phyloP scores from a whole-genome alignment of 2,329 filamentous ascomycete species.

The Fusarium austroafricanum region DNA sequence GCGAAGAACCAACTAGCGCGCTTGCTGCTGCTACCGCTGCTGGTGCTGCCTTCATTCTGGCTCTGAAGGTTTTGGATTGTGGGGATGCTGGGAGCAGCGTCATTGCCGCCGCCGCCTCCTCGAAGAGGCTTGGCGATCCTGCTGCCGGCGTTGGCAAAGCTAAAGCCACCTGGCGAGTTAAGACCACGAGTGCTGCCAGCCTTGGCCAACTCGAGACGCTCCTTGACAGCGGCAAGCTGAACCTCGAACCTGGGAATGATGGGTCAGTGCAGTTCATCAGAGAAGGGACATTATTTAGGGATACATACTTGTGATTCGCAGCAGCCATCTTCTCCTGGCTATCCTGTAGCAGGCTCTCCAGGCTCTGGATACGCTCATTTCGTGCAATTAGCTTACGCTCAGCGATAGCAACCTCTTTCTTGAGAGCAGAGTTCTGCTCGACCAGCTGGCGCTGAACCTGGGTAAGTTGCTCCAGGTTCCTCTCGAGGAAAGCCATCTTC shows the following conservation, averaged over 20 bases:
- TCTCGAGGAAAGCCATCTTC: slow-evolving; percentile 99
- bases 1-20: slow-evolving; percentile 81
- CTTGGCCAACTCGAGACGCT: slow-evolving; percentile 95
- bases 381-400: slow-evolving; percentile 96
- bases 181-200: slow-evolving; percentile 88
- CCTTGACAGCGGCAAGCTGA: slow-evolving; percentile 96
- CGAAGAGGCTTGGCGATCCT: slow-evolving; percentile 77
- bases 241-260: slow-evolving; percentile 81
- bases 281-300: not conserved
- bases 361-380: slow-evolving; percentile 95
- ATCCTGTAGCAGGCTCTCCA: slow-evolving; percentile 92
- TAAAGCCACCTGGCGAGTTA: slow-evolving; percentile 76
- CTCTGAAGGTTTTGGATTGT: slow-evolving; percentile 66
- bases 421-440: slow-evolving; percentile 95
- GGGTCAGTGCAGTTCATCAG: slow-evolving; percentile 44
- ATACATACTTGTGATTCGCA: slow-evolving; percentile 91
- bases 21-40: slow-evolving; percentile 64
- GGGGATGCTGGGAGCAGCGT: slow-evolving; percentile 59
- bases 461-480: slow-evolving; percentile 96
- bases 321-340: slow-evolving; percentile 98
- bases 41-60: slow-evolving; percentile 25
- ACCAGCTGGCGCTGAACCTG: slow-evolving; percentile 97
- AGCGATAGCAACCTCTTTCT: slow-evolving; percentile 99
- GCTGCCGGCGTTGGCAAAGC: slow-evolving; percentile 72
- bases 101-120: slow-evolving; percentile 66